Evolutionary conservation across 1,284 basidiomycete genomes (phyloP).

Genomic region (Ustilago crameri): DNA sequence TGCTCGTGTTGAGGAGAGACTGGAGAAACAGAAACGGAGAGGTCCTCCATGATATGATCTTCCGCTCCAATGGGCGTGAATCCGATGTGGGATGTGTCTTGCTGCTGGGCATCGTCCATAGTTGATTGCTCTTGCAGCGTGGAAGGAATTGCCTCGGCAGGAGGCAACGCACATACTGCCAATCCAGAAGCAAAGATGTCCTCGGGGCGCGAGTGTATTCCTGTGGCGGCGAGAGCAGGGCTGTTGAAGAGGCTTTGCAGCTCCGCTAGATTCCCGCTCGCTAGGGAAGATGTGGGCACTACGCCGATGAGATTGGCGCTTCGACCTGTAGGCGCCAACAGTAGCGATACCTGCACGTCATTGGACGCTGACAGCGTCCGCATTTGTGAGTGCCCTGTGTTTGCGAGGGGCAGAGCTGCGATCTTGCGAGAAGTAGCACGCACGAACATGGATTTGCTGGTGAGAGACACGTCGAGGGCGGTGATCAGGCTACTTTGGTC

Average conservation of each 20-base stretch:
- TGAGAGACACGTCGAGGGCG: constrained; percentile 7
- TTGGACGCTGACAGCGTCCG: background rate
- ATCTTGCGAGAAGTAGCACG: constrained; percentile 11
- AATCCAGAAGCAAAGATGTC: constrained; percentile 22
- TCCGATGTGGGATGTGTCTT: background rate
- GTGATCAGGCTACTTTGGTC: constrained; percentile 14
- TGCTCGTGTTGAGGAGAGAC: constrained; percentile 2
- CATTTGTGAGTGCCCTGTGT: constrained; percentile 6
- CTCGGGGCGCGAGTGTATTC: background rate
- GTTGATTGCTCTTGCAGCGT: background rate
- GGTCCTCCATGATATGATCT: constrained; percentile 3
- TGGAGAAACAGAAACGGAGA: background rate
- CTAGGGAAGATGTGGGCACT: constrained; percentile 5
- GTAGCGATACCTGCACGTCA: constrained; percentile 2
- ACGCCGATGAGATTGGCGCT: constrained; percentile 12
- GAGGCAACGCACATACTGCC: constrained; percentile 15
- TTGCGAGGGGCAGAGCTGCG: constrained; percentile 17
- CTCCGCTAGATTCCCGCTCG: constrained; percentile 17
- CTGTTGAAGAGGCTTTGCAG: constrained; percentile 7
- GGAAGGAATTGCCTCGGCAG: background rate
- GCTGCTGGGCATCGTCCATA: background rate
- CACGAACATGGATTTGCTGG: constrained; percentile 4
- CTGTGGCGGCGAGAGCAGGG: background rate
- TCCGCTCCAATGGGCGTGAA: constrained; percentile 1
- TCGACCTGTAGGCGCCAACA: constrained; percentile 19